phyloP scores from a whole-genome alignment of 78 protist species.

The Dictyostelium firmibasis region DNA sequence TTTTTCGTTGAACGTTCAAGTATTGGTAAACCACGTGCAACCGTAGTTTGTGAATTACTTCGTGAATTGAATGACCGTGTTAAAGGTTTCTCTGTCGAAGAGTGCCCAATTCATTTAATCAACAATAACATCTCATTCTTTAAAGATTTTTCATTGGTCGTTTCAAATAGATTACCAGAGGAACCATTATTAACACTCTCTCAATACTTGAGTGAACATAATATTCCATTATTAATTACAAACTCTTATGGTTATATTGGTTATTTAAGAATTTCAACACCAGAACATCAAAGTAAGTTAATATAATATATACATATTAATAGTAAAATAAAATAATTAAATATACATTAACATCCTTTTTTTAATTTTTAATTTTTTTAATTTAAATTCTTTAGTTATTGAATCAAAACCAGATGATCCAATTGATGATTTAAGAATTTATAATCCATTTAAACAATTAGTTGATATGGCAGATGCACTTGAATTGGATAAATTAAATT shows the following conservation, averaged over 20 bases:
- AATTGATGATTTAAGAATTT: constrained; percentile 82
- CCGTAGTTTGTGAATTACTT: constrained; percentile 72
- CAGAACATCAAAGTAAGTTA: constrained; percentile 81
- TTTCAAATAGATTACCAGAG: constrained; percentile 84
- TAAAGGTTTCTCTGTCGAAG: constrained; percentile 53
- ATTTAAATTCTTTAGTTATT: constrained; percentile 44
- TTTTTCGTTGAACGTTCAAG: constrained; percentile 78
- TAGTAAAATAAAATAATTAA: neutral
- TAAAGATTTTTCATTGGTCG: constrained; percentile 73
- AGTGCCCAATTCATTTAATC: constrained; percentile 74
- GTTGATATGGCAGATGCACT: constrained; percentile 18
- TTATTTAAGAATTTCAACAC: constrained; percentile 72
- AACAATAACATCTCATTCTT: constrained; percentile 54
- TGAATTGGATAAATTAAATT: constrained; percentile 42
- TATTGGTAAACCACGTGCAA: constrained; percentile 88
- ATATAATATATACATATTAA: neutral
- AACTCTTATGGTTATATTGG: constrained; percentile 91
- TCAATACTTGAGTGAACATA: neutral
- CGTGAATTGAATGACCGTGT: constrained; percentile 90
- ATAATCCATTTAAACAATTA: constrained; percentile 80
- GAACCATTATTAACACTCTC: constrained; percentile 52
- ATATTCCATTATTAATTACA: constrained; percentile 74
- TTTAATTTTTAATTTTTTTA: neutral
- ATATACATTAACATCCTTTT: no score
- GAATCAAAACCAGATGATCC: constrained; percentile 88